Evolutionary conservation across 495 filamentous ascomycete species (phyloP).

Genomic region (Evansstolkia leycettana): DNA sequence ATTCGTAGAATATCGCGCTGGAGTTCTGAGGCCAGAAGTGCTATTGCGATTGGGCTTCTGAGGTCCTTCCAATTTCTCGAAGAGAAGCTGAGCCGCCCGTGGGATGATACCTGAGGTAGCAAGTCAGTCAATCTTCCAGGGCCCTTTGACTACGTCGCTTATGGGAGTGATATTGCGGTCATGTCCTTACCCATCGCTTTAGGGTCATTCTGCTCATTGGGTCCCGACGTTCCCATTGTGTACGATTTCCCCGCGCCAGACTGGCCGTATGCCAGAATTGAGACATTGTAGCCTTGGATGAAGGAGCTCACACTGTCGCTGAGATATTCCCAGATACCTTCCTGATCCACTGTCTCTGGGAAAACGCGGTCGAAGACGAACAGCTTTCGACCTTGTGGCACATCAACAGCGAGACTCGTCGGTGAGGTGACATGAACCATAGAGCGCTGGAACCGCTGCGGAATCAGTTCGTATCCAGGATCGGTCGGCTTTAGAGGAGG

Average conservation of each 20-base stretch:
- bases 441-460: slow-evolving; percentile 85
- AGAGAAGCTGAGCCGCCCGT: slow-evolving; percentile 75
- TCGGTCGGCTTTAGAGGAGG: slow-evolving; percentile 74
- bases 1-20: slow-evolving; percentile 64
- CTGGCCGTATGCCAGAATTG: slow-evolving; percentile 92
- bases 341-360: slow-evolving; percentile 68
- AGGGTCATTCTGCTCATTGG: slow-evolving; percentile 61
- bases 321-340: slow-evolving; percentile 91
- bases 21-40: slow-evolving; percentile 70
- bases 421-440: slow-evolving; percentile 81
- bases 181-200: slow-evolving; percentile 59
- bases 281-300: slow-evolving; percentile 96
- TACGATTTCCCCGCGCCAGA: slow-evolving; percentile 99
- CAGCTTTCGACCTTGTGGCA: slow-evolving; percentile 80
- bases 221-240: slow-evolving; percentile 95
- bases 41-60: slow-evolving; percentile 40
- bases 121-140: too few relatives aligned
- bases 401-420: slow-evolving; percentile 79
- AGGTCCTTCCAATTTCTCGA: slow-evolving; percentile 65
- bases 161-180: too few relatives aligned
- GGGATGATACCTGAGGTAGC: slow-evolving; percentile 68
- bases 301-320: slow-evolving; percentile 85
- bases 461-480: slow-evolving; percentile 88
- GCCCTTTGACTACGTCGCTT: too few relatives aligned
- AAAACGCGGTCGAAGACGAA: slow-evolving; percentile 97